These are phyloP conservation scores for Leccinum cinnamomeum DNA, from an alignment of 1,284 basidiomycete species.

Conservation along the genomic window DNA sequence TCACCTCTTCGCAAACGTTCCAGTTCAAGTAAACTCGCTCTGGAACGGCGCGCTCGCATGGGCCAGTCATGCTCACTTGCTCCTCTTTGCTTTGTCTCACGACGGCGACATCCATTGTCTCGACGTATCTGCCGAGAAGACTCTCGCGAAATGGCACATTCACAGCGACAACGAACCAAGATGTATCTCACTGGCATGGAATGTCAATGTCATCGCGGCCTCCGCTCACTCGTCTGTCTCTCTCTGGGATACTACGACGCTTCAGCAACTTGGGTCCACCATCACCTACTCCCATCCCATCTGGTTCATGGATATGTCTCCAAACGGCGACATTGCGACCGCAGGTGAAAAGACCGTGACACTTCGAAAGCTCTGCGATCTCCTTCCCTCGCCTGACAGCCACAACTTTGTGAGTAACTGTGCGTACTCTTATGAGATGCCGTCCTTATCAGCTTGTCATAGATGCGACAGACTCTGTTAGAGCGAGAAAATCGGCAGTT, in stretches of 20 bases:
- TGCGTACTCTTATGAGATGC: not conserved
- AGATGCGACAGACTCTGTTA: not conserved
- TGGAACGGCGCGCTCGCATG: too few species aligned
- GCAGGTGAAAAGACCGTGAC: not conserved
- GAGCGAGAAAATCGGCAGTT: not conserved
- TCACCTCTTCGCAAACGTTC: too few species aligned
- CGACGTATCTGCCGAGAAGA: not conserved
- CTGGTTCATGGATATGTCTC: not conserved
- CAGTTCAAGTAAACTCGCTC: too few species aligned
- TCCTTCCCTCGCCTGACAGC: not conserved
- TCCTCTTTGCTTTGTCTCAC: too few species aligned
- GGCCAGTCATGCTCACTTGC: too few species aligned
- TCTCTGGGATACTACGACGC: not conserved
- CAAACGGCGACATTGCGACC: not conserved
- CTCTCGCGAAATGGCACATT: not conserved
- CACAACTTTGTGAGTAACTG: not conserved
- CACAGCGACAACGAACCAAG: not conserved
- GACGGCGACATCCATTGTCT: too few species aligned
- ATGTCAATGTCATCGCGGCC: not conserved
- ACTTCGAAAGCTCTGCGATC: not conserved
- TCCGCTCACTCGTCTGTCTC: not conserved
- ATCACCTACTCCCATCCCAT: not conserved
- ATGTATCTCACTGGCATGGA: not conserved
- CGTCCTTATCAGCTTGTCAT: not conserved
- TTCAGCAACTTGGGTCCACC: not conserved